Conservation (phyloP, 2,329 filamentous ascomycete species). For the Claviceps sorghi region DNA sequence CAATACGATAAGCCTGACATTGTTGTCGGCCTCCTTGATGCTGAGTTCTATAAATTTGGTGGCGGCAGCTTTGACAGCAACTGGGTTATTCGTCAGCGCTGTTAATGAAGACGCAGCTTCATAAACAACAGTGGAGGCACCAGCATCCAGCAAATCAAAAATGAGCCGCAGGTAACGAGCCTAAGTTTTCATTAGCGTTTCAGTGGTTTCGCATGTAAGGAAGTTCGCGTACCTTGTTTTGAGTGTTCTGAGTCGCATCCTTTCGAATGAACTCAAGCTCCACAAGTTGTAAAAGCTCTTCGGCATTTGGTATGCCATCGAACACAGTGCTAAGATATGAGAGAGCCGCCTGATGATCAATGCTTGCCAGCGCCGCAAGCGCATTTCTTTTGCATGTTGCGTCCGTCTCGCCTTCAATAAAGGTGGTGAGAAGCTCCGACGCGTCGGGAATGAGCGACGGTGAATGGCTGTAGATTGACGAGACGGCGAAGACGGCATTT, state of each 20-base stretch:
- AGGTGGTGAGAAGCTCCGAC: conserved; percentile 75
- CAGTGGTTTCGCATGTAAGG: conserved; percentile 13
- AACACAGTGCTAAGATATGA: conserved; percentile 80
- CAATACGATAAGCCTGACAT: conserved; percentile 95
- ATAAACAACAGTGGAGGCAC: conserved; percentile 88
- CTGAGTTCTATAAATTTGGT: conserved; percentile 92
- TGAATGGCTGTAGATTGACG: conserved; percentile 83
- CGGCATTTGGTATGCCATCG: conserved; percentile 84
- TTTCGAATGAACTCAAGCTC: conserved; percentile 97
- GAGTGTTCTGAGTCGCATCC: conserved; percentile 84
- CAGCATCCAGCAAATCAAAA: conserved; percentile 88
- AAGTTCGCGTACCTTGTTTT: conserved; percentile 60
- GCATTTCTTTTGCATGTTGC: conserved; percentile 96
- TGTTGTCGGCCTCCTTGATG: conserved; percentile 97
- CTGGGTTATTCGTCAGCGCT: conserved; percentile 85
- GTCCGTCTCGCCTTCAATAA: conserved; percentile 83
- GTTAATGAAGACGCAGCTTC: conserved; percentile 93
- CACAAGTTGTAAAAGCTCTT: conserved; percentile 83
- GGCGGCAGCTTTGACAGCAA: conserved; percentile 92
- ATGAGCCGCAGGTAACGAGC: conserved; percentile 86
- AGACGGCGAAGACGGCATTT: conserved; percentile 89
- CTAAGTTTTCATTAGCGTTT: conserved; percentile 23
- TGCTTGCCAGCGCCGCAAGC: conserved; percentile 77
- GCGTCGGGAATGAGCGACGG: conserved; percentile 90
- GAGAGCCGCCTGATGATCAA: conserved; percentile 86